Evolutionary conservation across 768 basidiomycete species (phyloP).

Genomic region (Gymnopilus junonius): DNA sequence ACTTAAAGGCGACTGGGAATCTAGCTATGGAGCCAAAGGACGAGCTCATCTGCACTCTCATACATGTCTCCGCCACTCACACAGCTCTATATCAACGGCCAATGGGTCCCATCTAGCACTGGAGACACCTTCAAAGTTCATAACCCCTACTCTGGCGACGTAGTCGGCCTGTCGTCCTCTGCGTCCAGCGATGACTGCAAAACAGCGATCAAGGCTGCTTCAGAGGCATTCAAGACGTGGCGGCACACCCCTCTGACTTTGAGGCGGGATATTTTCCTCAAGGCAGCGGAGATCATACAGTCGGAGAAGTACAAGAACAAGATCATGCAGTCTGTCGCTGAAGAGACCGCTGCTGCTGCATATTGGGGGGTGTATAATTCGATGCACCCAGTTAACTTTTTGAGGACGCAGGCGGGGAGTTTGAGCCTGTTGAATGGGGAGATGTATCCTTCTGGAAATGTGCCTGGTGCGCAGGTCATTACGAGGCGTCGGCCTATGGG

Average conservation of each 20-base stretch:
- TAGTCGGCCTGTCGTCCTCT: conserved; percentile 50
- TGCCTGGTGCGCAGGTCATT: conserved; percentile 50
- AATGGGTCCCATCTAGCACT: conserved; percentile 36
- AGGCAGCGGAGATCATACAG: conserved; percentile 49
- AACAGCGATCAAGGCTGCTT: conserved; percentile 49
- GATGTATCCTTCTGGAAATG: conserved; percentile 40
- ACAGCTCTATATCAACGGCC: conserved; percentile 46
- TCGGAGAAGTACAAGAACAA: conserved; percentile 44
- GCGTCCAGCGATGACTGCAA: conserved; percentile 49
- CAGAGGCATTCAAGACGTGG: conserved; percentile 52
- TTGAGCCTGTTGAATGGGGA: conserved; percentile 46
- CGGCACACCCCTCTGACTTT: conserved; percentile 38
- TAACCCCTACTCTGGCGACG: conserved; percentile 44
- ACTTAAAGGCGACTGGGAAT: background rate
- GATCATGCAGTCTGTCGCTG: conserved; percentile 33
- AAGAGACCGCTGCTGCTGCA: conserved; percentile 44
- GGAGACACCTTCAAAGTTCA: conserved; percentile 48
- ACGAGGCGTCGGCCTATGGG: conserved; percentile 53
- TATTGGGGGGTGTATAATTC: conserved; percentile 34
- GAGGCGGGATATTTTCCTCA: conserved; percentile 49
- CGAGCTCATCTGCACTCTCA: background rate
- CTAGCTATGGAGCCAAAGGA: background rate
- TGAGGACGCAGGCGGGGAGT: conserved; percentile 39
- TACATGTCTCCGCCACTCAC: conserved; percentile 32
- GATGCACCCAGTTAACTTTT: conserved; percentile 17